Conservation (phyloP, 176 grass and related monocot genomes). For the Avena atlantica region DNA sequence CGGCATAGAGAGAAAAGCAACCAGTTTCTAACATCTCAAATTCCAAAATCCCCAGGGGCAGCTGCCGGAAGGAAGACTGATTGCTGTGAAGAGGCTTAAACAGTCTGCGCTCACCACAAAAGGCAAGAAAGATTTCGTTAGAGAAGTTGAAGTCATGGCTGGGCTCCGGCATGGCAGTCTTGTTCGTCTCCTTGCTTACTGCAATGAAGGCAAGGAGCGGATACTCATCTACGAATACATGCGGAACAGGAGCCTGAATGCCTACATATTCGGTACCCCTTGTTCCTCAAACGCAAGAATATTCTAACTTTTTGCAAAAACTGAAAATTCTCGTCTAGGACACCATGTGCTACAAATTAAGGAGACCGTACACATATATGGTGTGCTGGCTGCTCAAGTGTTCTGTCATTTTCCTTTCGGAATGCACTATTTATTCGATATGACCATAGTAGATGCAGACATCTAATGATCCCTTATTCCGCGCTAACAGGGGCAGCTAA, state of each 20-base stretch:
- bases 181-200: conserved; percentile 37
- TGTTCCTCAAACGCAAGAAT: neutral
- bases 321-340: neutral
- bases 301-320: neutral
- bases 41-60: conserved; percentile 21
- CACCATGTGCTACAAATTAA: neutral
- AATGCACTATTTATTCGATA: neutral
- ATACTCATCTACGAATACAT: conserved; percentile 42
- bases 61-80: conserved; percentile 16
- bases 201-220: neutral
- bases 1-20: neutral
- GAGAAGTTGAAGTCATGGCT: conserved; percentile 49
- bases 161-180: conserved; percentile 27
- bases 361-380: no score
- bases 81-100: conserved; percentile 40
- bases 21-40: neutral
- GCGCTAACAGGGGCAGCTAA: neutral
- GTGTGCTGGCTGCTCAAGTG: neutral
- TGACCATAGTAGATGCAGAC: neutral
- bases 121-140: neutral
- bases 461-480: neutral
- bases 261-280: conserved; percentile 44
- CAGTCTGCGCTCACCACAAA: neutral
- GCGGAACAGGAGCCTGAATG: conserved; percentile 15
- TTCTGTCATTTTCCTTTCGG: neutral